Evolutionary conservation across 75 land plant species (phyloP).

Genomic region (Sequoia sempervirens): DNA sequence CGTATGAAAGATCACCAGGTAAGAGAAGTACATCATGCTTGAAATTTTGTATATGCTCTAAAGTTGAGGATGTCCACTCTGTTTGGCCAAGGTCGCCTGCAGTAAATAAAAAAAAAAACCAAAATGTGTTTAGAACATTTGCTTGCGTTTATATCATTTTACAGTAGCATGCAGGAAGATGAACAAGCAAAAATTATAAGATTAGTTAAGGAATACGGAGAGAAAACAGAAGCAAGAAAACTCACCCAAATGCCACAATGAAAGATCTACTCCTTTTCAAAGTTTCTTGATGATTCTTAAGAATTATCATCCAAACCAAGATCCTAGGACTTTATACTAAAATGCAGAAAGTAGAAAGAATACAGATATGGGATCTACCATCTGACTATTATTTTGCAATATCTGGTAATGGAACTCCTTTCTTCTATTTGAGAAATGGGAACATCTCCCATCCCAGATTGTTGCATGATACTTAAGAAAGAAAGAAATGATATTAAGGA

Average conservation of each 20-base stretch:
- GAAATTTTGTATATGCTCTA: slow-evolving; percentile 46
- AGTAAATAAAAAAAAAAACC: not conserved
- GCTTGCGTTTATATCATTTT: not conserved
- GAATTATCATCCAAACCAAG: not conserved
- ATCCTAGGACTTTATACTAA: not conserved
- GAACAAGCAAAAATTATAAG: not conserved
- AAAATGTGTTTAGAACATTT: not conserved
- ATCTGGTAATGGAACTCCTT: not conserved
- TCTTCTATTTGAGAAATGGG: not conserved
- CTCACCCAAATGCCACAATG: not conserved
- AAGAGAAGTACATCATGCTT: slow-evolving; percentile 64
- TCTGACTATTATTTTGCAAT: not conserved
- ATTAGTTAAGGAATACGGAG: not conserved
- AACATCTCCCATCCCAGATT: not conserved
- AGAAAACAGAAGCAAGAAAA: not conserved
- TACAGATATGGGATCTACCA: not conserved
- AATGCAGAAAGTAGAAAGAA: not conserved
- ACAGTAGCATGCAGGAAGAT: not conserved
- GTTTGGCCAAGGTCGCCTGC: slow-evolving; percentile 92
- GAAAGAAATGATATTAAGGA: too few relatives aligned
- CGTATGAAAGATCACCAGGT: slow-evolving; percentile 88
- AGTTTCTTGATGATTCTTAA: not conserved
- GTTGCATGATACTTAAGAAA: too few relatives aligned
- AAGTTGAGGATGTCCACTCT: slow-evolving; percentile 64
- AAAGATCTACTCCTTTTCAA: not conserved